Base-by-base conservation (phyloP, 2,329 filamentous ascomycete genomes). In the Fusarium algeriense region DNA sequence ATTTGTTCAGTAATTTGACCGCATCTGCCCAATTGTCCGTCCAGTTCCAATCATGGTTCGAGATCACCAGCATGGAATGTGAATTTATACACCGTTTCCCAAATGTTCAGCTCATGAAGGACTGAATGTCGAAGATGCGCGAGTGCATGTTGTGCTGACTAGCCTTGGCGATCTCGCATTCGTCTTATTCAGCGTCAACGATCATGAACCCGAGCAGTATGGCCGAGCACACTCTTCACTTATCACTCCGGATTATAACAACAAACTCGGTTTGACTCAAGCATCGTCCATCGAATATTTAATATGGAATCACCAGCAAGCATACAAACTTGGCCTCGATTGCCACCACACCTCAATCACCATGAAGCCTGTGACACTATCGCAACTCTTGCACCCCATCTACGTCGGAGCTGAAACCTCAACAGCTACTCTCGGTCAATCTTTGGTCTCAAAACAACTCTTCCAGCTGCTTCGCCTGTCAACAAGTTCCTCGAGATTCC, bases 401-500 rank as follows among this genome's bases (percentile, higher is more conserved):
- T 40, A 66, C 11, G 60, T n/a, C 5, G 48, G 38, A 19, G 60
- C 54, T 43, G 37, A 32, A 32, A 20, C 12, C 70, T n/a, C 73
- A 7, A 72, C 63, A 4, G 71, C 49, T 26, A 60, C 54, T 13
- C 59, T 76, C 70, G 75, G 1, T 66, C 53, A 8, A 41, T 76
- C 7, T 20, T 71, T 20, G 74, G 73, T 2, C 35, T 58, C 20
- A 26, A 60, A 6, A 72, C 69, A 3, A 53, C 26, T 30, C 65
- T 78, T 2, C 75, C 74, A 3, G 44, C 56, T 12, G 67, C 64
- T 19, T 59, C 60, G 0, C 67, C 68, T 2, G 69, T 76, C 4
- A 69, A 73, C 37, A 73, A 71, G 52, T 76, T 73, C 30, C 54
- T 78, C 1, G 72, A 71, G 7, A 71, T 78, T 26, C 74, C 73